Conservation (phyloP, 495 filamentous ascomycete genomes). For the Xylaria curta region DNA sequence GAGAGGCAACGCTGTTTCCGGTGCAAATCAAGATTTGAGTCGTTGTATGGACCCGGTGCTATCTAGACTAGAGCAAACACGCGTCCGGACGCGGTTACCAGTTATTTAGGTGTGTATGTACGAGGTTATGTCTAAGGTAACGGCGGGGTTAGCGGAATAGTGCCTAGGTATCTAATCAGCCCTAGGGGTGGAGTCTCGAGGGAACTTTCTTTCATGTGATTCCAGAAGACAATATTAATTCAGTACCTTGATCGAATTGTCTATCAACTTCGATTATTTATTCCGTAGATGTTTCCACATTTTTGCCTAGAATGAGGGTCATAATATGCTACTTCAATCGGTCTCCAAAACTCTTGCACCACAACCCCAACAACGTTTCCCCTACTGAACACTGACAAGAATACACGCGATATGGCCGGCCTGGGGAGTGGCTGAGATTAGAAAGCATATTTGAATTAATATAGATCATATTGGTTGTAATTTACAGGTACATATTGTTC, state of each 20-base stretch:
- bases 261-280: not conserved
- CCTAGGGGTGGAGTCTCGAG: constrained; percentile 2
- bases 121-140: not conserved
- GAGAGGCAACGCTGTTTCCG: not conserved
- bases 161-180: not conserved
- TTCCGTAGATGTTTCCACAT: too few relatives aligned
- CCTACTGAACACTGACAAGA: not conserved
- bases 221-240: not conserved
- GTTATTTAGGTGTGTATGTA: not conserved
- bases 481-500: too few relatives aligned
- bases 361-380: too few relatives aligned
- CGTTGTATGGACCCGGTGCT: not conserved
- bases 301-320: too few relatives aligned
- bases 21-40: not conserved
- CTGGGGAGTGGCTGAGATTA: not conserved
- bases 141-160: not conserved
- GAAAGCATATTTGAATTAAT: not conserved
- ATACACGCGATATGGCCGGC: not conserved
- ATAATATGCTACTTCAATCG: not conserved
- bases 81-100: constrained; percentile 4
- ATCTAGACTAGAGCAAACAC: not conserved
- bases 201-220: not conserved
- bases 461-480: not conserved
- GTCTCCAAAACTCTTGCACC: too few relatives aligned
- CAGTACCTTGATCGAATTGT: not conserved